Evolutionary conservation across 2,329 filamentous ascomycete genomes (phyloP).

Genomic region (Lecanicillium sp.): DNA sequence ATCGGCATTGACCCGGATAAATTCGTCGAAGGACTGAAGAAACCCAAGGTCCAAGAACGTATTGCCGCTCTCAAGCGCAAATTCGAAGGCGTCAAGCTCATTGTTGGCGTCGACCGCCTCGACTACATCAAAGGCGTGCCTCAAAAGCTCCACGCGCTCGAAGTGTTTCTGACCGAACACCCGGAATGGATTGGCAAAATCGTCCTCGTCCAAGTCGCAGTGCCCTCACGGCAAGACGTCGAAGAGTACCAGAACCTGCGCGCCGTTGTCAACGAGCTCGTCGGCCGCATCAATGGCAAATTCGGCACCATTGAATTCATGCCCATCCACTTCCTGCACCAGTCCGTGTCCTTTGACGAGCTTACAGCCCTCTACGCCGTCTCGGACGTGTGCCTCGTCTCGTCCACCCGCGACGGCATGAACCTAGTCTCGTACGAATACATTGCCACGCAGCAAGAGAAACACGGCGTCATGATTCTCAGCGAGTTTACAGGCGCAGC

Average conservation of each 20-base stretch:
- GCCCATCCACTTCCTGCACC: slow-evolving; percentile 97
- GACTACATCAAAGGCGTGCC: slow-evolving; percentile 99
- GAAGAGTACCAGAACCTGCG: slow-evolving; percentile 97
- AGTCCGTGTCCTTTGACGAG: slow-evolving; percentile 91
- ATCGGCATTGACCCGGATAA: slow-evolving; percentile 98
- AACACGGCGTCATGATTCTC: slow-evolving; percentile 88
- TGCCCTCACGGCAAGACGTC: slow-evolving; percentile 89
- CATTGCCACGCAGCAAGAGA: slow-evolving; percentile 84
- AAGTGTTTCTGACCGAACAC: slow-evolving; percentile 94
- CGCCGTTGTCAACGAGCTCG: slow-evolving; percentile 91
- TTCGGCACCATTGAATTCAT: slow-evolving; percentile 98
- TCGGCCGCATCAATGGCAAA: slow-evolving; percentile 92
- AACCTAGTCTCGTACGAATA: slow-evolving; percentile 98
- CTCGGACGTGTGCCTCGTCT: slow-evolving; percentile 86
- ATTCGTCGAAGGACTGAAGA: slow-evolving; percentile 81
- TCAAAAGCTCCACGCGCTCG: slow-evolving; percentile 91
- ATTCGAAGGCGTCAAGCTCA: slow-evolving; percentile 92
- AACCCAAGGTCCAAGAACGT: slow-evolving; percentile 77
- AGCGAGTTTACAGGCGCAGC: slow-evolving; percentile 96
- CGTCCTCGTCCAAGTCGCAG: slow-evolving; percentile 89
- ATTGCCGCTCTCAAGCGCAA: slow-evolving; percentile 80
- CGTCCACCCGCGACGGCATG: slow-evolving; percentile 96
- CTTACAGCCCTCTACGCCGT: slow-evolving; percentile 88
- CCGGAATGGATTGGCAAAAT: slow-evolving; percentile 98
- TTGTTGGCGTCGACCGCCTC: slow-evolving; percentile 91